A percentile compares a stretch with the other conserved stretches of the same genome.
Evolutionary conservation across 805 yeast species (phyloP).

Genomic region (Candida sanyiensis): DNA sequence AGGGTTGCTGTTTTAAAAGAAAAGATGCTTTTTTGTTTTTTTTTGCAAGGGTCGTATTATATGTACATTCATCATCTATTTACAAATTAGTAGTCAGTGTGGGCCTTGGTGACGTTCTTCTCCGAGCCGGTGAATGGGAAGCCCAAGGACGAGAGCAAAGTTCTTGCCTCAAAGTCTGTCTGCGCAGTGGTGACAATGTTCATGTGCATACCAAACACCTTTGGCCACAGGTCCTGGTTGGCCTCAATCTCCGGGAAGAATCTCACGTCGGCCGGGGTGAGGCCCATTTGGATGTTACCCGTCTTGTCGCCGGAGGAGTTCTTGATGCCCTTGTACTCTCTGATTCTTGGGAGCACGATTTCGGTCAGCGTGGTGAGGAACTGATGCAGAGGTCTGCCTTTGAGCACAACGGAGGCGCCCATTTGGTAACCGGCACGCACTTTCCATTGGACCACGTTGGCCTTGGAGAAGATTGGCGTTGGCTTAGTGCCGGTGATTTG

Average conservation of each 20-base stretch:
- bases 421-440: conserved; percentile 82
- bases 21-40: background rate
- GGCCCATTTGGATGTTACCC: conserved; percentile 84
- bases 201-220: conserved; percentile 78
- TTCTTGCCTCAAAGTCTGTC: conserved; percentile 84
- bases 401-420: conserved; percentile 79
- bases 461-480: conserved; percentile 59
- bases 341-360: conserved; percentile 85
- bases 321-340: conserved; percentile 78
- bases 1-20: background rate
- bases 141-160: conserved; percentile 74
- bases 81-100: conserved; percentile 19
- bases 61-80: background rate
- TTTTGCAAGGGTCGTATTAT: background rate
- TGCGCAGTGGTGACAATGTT: conserved; percentile 85
- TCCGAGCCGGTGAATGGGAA: conserved; percentile 65
- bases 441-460: conserved; percentile 81
- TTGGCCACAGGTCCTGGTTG: conserved; percentile 86
- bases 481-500: conserved; percentile 94
- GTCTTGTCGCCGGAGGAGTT: conserved; percentile 73
- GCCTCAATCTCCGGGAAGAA: conserved; percentile 91
- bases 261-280: conserved; percentile 68
- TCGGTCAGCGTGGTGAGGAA: conserved; percentile 84
- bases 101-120: conserved; percentile 26
- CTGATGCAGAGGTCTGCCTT: conserved; percentile 80